Conservation (phyloP, 768 basidiomycete species). For the Candolleomyces eurysporus region DNA sequence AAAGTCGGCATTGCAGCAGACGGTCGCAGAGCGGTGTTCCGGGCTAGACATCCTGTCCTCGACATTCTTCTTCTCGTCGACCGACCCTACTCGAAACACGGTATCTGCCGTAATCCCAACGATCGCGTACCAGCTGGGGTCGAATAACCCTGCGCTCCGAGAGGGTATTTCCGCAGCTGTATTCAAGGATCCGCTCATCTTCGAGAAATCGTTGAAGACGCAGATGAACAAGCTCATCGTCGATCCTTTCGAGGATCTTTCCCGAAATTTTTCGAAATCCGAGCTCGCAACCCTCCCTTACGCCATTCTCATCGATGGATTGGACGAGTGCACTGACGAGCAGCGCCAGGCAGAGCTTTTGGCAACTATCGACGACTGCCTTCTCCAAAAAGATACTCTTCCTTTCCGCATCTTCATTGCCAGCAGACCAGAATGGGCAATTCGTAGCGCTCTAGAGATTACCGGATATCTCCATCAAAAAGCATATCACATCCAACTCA, state of each 20-base stretch:
- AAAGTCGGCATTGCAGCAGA: background rate
- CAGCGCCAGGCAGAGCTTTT: background rate
- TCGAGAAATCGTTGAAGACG: background rate
- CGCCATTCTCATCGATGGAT: slow-evolving; percentile 1
- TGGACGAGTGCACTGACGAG: slow-evolving; percentile 1
- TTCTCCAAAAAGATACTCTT: background rate
- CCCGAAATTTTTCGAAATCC: too few relatives aligned
- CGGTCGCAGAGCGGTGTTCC: background rate
- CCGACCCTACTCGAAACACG: background rate
- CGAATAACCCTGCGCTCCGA: background rate
- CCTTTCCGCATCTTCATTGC: background rate
- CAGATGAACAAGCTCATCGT: background rate
- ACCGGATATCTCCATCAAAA: too few relatives aligned
- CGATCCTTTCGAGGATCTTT: background rate
- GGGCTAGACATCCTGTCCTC: background rate
- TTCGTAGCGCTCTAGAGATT: too few relatives aligned
- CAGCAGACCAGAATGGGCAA: background rate
- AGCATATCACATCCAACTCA: too few relatives aligned
- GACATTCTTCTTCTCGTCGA: slow-evolving; percentile 1
- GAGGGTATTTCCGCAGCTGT: background rate
- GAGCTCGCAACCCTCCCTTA: background rate
- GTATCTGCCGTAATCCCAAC: background rate
- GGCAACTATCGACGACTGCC: background rate
- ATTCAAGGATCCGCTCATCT: background rate
- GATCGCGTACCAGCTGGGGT: slow-evolving; percentile 1